Evolutionary conservation across 805 yeast species (phyloP), one percentile per base, ranked within the genome.

Genomic region (Metschnikowia noctiluminum): DNA sequence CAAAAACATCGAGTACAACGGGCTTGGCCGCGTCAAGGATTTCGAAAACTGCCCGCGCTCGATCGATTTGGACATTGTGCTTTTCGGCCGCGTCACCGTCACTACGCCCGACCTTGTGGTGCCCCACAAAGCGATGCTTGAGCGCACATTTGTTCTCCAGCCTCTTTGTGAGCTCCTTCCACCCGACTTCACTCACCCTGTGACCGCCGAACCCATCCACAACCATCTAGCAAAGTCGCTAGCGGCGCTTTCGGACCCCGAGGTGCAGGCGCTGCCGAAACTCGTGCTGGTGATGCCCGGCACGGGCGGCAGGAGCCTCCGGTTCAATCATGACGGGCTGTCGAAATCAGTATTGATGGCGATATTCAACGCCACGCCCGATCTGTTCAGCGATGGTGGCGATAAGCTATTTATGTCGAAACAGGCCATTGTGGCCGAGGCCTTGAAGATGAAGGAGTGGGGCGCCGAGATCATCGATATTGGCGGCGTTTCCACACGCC

Each of bases 351-450:
- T 75, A 44, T 62, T 90, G 39, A 94, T 94, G 99, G 94, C 89
- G 1, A 84, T 94, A 42, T 66, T 94, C 54, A 94, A 94, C 60
- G 77, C 86, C 16, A 94, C 99, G 0, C 96, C 97, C 0, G 97
- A 94, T 65, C 90, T 97, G 1, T 94, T 94, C 63, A 87, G 96
- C 39, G 99, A 94, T 65, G 98, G 96, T 2, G 89, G 94, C 0
- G 61, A 61, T 14, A 52, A 57, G 36, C 56, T 38, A 42, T 61
- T 71, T 30, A 40, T 50, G 36, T 59, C 70, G 1, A 61, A 71
- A 7, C 75, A 68, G 0, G 65, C 66, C 10, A 73, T 82, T 1
- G 61, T 84, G 28, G 60, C 57, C 0, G 68, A 70, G 26, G 86
- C 85, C 0, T 62, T 66, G 37, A 54, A 65, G 35, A 76, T 87